These are phyloP conservation scores for Acmispon strigosus DNA, from an alignment of 306 rosid genomes.

Conservation along the genomic window DNA sequence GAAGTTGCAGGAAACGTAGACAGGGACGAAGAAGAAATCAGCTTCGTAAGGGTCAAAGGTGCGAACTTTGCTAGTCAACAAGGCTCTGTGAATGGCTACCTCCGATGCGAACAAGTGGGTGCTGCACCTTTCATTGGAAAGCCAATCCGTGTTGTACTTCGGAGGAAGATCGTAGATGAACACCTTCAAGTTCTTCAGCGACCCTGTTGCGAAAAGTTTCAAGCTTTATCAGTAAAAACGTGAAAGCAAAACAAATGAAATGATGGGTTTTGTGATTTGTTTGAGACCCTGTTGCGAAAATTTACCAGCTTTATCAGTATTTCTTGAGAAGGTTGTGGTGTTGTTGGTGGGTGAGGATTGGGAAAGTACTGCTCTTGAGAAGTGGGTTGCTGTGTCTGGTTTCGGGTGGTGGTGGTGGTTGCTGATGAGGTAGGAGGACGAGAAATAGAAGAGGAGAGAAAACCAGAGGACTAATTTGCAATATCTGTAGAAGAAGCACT, in stretches of 20 bases:
- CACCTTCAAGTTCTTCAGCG: constrained; percentile 45
- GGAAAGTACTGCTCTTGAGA: constrained; percentile 45
- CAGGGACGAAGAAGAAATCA: constrained; percentile 92
- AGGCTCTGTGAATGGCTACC: constrained; percentile 78
- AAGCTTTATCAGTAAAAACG: too few species aligned
- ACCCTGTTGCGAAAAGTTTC: neutral
- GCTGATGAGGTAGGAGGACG: constrained; percentile 62
- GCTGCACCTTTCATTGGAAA: constrained; percentile 47
- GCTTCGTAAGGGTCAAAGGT: constrained; percentile 81
- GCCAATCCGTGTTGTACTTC: constrained; percentile 71
- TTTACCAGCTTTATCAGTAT: too few species aligned
- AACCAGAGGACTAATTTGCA: constrained; percentile 86
- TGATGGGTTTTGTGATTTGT: too few species aligned
- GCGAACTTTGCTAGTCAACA: constrained; percentile 52
- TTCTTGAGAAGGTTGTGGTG: constrained; percentile 2
- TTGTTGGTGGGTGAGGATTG: constrained; percentile 35
- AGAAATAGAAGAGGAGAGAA: constrained; percentile 68
- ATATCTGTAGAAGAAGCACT: constrained; percentile 41
- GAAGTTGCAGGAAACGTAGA: constrained; percentile 94
- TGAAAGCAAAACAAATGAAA: too few species aligned
- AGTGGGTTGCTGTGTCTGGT: constrained; percentile 20
- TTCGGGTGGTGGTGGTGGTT: constrained; percentile 11
- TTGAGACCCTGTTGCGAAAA: too few species aligned
- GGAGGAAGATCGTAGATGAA: constrained; percentile 74
- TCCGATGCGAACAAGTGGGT: constrained; percentile 83